phyloP scores from a whole-genome alignment of 2,329 filamentous ascomycete genomes.

The Penicillium sp. region DNA sequence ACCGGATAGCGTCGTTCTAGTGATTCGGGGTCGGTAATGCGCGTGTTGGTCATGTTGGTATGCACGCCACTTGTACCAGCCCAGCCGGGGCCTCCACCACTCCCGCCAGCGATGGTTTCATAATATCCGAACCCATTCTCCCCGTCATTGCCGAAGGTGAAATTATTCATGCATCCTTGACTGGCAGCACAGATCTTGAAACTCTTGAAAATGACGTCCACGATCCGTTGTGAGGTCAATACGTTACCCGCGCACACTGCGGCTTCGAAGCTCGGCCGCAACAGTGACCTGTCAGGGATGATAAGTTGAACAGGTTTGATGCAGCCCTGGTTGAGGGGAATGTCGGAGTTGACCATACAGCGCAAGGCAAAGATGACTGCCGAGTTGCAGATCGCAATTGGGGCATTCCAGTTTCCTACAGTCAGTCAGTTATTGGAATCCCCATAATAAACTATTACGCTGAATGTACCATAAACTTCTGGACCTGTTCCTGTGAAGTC shows the following conservation, averaged over 20 bases:
- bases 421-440: neutral
- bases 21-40: slow-evolving; percentile 75
- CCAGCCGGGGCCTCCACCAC: slow-evolving; percentile 70
- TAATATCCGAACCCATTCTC: slow-evolving; percentile 66
- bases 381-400: slow-evolving; percentile 71
- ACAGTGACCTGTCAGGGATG: slow-evolving; percentile 69
- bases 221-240: slow-evolving; percentile 70
- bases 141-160: slow-evolving; percentile 16
- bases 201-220: slow-evolving; percentile 72
- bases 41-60: slow-evolving; percentile 80
- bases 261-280: slow-evolving; percentile 67
- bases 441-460: neutral
- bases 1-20: slow-evolving; percentile 76
- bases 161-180: slow-evolving; percentile 68
- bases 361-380: slow-evolving; percentile 78
- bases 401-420: slow-evolving; percentile 68
- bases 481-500: slow-evolving; percentile 72
- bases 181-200: slow-evolving; percentile 72
- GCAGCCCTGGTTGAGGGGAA: slow-evolving; percentile 79
- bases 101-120: slow-evolving; percentile 77
- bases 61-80: slow-evolving; percentile 71
- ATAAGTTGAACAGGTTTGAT: slow-evolving; percentile 67
- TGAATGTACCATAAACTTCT: slow-evolving; percentile 54
- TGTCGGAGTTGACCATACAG: slow-evolving; percentile 72
- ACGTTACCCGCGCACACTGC: slow-evolving; percentile 78